Percentiles rank a stretch among this genome's conserved stretches.
phyloP scores from a whole-genome alignment of 2,329 filamentous ascomycete genomes.

The Microcyclospora pomicola region DNA sequence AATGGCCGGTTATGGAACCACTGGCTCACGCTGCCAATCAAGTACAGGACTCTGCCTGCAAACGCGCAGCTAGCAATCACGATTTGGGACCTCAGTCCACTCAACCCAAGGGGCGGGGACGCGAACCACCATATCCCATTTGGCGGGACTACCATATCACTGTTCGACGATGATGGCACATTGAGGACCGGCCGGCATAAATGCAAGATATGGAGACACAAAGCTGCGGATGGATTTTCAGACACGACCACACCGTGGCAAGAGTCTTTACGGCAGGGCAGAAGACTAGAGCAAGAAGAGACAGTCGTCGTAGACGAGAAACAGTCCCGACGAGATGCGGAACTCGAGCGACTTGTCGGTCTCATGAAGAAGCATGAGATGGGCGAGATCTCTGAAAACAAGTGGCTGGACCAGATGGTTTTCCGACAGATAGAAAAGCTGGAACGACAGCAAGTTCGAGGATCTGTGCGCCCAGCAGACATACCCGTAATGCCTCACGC shows the following conservation, averaged over 20 bases:
- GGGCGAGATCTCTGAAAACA: constrained; percentile 82
- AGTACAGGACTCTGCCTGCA: constrained; percentile 66
- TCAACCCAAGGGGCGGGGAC: constrained; percentile 54
- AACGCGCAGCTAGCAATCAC: constrained; percentile 83
- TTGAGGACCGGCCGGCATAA: constrained; percentile 86
- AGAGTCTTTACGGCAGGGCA: constrained; percentile 40
- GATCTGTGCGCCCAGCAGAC: constrained; percentile 17
- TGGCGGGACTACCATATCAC: constrained; percentile 75
- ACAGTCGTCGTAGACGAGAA: constrained; percentile 40
- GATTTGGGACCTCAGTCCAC: constrained; percentile 83
- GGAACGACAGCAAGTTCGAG: constrained; percentile 26
- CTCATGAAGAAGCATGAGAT: constrained; percentile 97
- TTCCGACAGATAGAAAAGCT: constrained; percentile 77
- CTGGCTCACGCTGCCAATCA: constrained; percentile 80
- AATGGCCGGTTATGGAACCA: constrained; percentile 71
- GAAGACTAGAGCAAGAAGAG: constrained; percentile 40
- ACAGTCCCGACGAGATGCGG: constrained; percentile 36
- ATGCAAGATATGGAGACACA: constrained; percentile 70
- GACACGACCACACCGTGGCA: constrained; percentile 63
- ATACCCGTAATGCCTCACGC: not conserved
- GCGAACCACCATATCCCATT: constrained; percentile 76
- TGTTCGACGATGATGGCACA: constrained; percentile 91
- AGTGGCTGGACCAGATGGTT: constrained; percentile 91
- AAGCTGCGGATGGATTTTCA: constrained; percentile 71
- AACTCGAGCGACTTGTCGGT: constrained; percentile 77